Base-by-base conservation (phyloP, 2,329 filamentous ascomycete genomes). In the Fusarium brevicatenulatum region DNA sequence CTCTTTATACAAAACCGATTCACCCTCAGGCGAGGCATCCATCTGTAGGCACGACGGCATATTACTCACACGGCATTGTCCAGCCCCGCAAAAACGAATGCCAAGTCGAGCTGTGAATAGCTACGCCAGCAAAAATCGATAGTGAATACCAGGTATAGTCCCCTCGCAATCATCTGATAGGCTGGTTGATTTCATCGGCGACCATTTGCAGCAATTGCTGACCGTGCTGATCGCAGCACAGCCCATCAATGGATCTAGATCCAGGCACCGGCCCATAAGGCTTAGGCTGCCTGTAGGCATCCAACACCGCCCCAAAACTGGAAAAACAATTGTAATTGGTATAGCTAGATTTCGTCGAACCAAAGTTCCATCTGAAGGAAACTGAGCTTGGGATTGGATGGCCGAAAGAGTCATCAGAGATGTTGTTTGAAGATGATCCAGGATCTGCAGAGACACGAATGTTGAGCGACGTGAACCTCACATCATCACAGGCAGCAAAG, bases 41-140 rank as follows among this genome's bases (percentile, higher is more conserved):
- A 49, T 32, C 12, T 57, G 37, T 54, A 69, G 53, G 53, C 43
- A 37, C n/a, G 30, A 42, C 67, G 61, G 67, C 21, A 12, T 71
- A 43, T 71, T 74, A 68, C 71, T 71, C 70, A 73, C 66, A 42
- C 66, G 61, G 70, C 47, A 68, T 44, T 56, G 34, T 23, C 39
- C 56, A 21, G 47, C 18, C 46, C 52, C 52, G 53, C 44, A 37
- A 42, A 63, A 30, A 30, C 34, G 37, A 54, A 32, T 32, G 52
- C 23, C 37, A 23, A 50, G 39, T 32, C 25, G 9, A 49, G 43
- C 21, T 39, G 23, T 53, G 28, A 47, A 60, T 19, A 47, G 34
- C 23, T 32, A 50, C 21, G 11, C 4, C 10, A 28, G 7, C 19
- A 18, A 15, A 44, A 44, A 34, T 36, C 16, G 11, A 36, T 25